A percentile compares a stretch with the other conserved stretches of the same genome.
These are phyloP conservation scores for Saturnispora galanensis DNA, from an alignment of 805 yeast species.

Conservation along the genomic window DNA sequence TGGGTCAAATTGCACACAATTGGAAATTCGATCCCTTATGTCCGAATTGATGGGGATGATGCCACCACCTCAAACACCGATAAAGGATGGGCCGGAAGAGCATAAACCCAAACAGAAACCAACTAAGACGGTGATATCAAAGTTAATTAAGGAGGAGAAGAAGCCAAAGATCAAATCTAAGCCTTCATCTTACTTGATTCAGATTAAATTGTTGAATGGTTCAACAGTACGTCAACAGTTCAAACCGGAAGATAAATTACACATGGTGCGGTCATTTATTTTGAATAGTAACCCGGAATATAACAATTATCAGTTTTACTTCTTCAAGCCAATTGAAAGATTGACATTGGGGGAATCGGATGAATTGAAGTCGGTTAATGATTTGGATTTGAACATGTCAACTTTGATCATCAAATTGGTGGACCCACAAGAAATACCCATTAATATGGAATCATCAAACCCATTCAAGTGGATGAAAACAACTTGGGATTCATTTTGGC, in stretches of 20 bases:
- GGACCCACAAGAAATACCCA: conserved; percentile 18
- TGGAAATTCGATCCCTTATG: neutral
- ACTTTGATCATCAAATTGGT: conserved; percentile 63
- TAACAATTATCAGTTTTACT: conserved; percentile 38
- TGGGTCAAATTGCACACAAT: neutral
- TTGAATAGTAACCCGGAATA: conserved; percentile 39
- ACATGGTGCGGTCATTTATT: conserved; percentile 53
- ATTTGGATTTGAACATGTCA: conserved; percentile 55
- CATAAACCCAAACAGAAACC: neutral
- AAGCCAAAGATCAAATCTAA: conserved; percentile 11
- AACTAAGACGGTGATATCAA: neutral
- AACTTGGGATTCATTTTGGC: conserved; percentile 13
- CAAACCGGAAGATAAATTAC: conserved; percentile 33
- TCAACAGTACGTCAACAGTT: conserved; percentile 45
- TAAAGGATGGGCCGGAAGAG: too few relatives aligned
- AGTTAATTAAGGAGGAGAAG: conserved; percentile 3
- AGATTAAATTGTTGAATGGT: conserved; percentile 59
- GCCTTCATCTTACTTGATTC: conserved; percentile 36
- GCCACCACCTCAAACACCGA: too few relatives aligned
- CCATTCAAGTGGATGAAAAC: conserved; percentile 21
- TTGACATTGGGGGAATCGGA: conserved; percentile 53
- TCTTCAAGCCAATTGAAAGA: conserved; percentile 48
- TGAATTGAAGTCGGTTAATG: conserved; percentile 43
- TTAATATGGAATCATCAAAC: conserved; percentile 3
- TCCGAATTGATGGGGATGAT: neutral